Evolutionary conservation across 1,284 basidiomycete genomes (phyloP).

Genomic region (Ganoderma lingzhi): DNA sequence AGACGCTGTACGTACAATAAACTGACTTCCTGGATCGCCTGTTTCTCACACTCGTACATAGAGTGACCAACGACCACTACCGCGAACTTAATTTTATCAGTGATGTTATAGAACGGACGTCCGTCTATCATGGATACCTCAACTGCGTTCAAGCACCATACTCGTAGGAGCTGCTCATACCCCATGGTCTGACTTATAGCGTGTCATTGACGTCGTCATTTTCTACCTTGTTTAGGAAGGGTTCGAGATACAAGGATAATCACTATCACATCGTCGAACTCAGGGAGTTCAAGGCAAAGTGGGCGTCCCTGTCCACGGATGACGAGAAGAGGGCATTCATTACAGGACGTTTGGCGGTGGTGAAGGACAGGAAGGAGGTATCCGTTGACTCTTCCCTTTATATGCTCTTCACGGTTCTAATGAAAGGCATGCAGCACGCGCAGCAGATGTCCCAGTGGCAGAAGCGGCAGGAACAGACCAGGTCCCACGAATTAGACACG

Average conservation of each 20-base stretch:
- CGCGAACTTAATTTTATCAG: neutral
- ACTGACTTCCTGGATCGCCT: neutral
- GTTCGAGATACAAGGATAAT: neutral
- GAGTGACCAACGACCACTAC: neutral
- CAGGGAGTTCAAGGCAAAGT: neutral
- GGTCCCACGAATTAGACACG: neutral
- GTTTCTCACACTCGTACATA: neutral
- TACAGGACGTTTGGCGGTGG: neutral
- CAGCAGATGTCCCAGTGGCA: constrained; percentile 1
- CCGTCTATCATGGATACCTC: neutral
- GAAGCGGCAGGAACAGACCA: neutral
- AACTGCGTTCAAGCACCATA: neutral
- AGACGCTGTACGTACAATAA: neutral
- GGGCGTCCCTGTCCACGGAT: constrained; percentile 3
- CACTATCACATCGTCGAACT: constrained; percentile 7
- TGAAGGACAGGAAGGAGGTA: constrained; percentile 7
- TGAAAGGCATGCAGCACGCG: neutral
- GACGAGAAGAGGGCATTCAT: constrained; percentile 10
- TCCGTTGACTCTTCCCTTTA: no score
- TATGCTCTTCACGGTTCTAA: neutral
- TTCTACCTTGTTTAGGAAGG: neutral
- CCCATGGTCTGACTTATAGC: neutral
- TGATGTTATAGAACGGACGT: neutral
- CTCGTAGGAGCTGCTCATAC: neutral
- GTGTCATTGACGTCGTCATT: neutral